Percentiles rank a stretch among this genome's conserved stretches.
Evolutionary conservation across 2,329 filamentous ascomycete genomes (phyloP).

Genomic region (Talaromyces sp.): DNA sequence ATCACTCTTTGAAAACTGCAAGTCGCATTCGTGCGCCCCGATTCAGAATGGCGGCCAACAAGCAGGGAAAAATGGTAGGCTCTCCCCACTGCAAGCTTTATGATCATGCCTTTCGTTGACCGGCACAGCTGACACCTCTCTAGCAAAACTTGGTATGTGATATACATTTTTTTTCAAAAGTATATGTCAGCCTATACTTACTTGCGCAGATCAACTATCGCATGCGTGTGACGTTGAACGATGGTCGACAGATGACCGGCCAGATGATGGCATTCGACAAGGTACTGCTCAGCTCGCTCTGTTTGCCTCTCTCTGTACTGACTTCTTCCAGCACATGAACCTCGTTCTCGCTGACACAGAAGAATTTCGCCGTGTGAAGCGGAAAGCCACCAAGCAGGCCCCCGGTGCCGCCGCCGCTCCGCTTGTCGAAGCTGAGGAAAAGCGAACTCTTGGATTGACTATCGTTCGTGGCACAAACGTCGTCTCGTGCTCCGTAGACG

Average conservation of each 20-base stretch:
- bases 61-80: slow-evolving; percentile 98
- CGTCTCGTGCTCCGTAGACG: slow-evolving; percentile 90
- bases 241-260: slow-evolving; percentile 92
- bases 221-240: slow-evolving; percentile 93
- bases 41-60: slow-evolving; percentile 60
- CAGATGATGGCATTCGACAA: slow-evolving; percentile 99
- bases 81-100: slow-evolving; percentile 28
- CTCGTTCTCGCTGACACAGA: slow-evolving; percentile 97
- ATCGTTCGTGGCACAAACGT: slow-evolving; percentile 94
- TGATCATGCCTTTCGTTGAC: slow-evolving; percentile 40
- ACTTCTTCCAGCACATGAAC: slow-evolving; percentile 79
- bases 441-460: slow-evolving; percentile 89
- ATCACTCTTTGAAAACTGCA: slow-evolving; percentile 19
- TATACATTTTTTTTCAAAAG: neutral
- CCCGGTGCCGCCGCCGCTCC: slow-evolving; percentile 56
- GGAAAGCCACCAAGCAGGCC: slow-evolving; percentile 66
- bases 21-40: slow-evolving; percentile 44
- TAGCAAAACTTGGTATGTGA: slow-evolving; percentile 61
- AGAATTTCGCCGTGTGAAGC: slow-evolving; percentile 89
- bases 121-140: slow-evolving; percentile 52
- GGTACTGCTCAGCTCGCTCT: slow-evolving; percentile 44
- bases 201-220: slow-evolving; percentile 86
- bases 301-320: neutral
- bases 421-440: slow-evolving; percentile 86
- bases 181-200: neutral